These are phyloP conservation scores for Polytrichum commune DNA, from an alignment of 225 moss, liverwort and hornwort genomes.

Conservation along the genomic window DNA sequence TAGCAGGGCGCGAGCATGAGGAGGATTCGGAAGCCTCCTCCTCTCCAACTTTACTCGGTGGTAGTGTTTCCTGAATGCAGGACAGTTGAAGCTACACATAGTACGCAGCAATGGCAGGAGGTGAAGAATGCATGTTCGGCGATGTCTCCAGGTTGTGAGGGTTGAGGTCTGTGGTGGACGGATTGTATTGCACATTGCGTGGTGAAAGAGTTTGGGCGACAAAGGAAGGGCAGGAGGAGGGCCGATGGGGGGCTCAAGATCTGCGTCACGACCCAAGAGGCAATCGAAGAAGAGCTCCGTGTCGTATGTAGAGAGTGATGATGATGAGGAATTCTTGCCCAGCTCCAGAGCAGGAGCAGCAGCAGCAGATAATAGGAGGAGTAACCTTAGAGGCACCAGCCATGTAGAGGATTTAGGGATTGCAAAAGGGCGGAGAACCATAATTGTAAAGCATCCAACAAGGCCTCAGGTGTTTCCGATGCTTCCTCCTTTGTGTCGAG, in stretches of 20 bases:
- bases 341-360: constrained; percentile 13
- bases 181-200: background rate
- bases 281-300: constrained; percentile 34
- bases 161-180: background rate
- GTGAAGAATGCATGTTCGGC: too few species aligned
- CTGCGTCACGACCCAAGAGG: constrained; percentile 31
- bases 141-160: too few species aligned
- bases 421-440: constrained; percentile 41
- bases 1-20: too few species aligned
- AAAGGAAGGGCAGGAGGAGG: constrained; percentile 3
- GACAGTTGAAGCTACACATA: too few species aligned
- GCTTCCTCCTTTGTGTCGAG: background rate
- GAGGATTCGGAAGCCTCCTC: too few species aligned
- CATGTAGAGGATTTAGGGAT: constrained; percentile 26
- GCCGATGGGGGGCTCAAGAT: constrained; percentile 30
- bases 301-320: constrained; percentile 46
- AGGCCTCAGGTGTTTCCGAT: constrained; percentile 21
- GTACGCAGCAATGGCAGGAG: too few species aligned
- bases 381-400: constrained; percentile 25
- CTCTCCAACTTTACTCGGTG: too few species aligned
- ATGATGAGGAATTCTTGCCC: constrained; percentile 37
- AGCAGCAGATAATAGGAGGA: constrained; percentile 23
- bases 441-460: constrained; percentile 35
- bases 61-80: too few species aligned
- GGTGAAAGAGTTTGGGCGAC: background rate